These are phyloP conservation scores for Limonium bicolor DNA, from an alignment of 148 eudicot genomes.

Conservation along the genomic window DNA sequence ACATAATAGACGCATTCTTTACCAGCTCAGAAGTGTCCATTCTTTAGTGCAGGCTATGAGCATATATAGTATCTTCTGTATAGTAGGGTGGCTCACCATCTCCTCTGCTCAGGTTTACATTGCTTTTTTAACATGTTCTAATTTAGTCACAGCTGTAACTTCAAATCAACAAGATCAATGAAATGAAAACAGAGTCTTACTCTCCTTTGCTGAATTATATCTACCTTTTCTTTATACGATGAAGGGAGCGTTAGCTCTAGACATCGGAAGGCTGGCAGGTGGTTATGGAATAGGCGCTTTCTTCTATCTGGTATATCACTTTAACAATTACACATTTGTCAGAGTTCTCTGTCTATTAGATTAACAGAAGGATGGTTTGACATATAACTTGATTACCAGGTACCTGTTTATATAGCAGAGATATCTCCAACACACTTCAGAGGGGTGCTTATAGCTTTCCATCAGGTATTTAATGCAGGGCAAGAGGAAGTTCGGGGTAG, in stretches of 20 bases:
- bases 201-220: too few relatives aligned
- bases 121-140: neutral
- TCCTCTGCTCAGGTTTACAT: conserved; percentile 36
- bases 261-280: conserved; percentile 48
- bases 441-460: conserved; percentile 38
- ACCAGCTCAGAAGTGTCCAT: neutral
- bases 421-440: conserved; percentile 53
- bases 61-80: conserved; percentile 29
- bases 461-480: conserved; percentile 38
- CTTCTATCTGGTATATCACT: conserved; percentile 48
- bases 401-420: conserved; percentile 54
- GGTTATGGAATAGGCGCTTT: conserved; percentile 64
- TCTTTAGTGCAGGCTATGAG: conserved; percentile 57
- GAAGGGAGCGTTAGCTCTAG: conserved; percentile 33
- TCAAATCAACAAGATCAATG: neutral
- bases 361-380: neutral
- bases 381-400: conserved; percentile 9
- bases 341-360: neutral
- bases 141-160: neutral
- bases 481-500: too few relatives aligned
- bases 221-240: neutral
- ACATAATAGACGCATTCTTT: neutral
- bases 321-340: too few relatives aligned
- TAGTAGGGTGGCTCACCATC: conserved; percentile 51
- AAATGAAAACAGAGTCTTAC: neutral